Evolutionary conservation across 169 alveolate species (phyloP), one percentile per base, ranked within the genome.

Genomic region (Babesia bovis): DNA sequence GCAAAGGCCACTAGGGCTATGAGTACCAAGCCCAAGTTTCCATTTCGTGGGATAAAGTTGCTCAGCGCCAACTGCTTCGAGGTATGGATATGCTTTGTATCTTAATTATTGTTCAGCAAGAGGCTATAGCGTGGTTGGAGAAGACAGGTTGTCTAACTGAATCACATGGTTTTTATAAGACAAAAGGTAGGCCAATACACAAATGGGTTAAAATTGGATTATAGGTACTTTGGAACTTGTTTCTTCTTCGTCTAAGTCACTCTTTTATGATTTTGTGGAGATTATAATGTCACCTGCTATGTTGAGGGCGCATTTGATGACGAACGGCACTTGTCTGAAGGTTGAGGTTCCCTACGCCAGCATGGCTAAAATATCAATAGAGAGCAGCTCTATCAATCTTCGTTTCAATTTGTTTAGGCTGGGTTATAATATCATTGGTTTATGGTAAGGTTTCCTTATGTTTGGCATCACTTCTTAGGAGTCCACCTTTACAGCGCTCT

Each of bases 41-140:
- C 74, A 36, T 44, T 73, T 56, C 49, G 45, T 33, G 66, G 67
- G 13, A 60, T 73, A 7, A 42, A 38, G 32, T 12, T 44, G 19
- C 59, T 73, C 13, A 30, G 28, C 25, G 45, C 84, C 30, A 50
- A 73, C 12, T n/a, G 51, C 26, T 73, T 73, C 35, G 84, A 73
- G 67, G 84, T 73, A 26, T 0, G 32, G 4, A 15, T 3, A 12
- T 35, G 7, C n/a, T 3, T 4, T 30, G 6, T 17, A 13, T 19
- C 4, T 3, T 0, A 38, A 35, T 55, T 0, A 32, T 5, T 19
- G 10, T 23, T 15, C 15, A 53, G 82, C 25, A 23, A 35, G 60
- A 56, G 17, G 71, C 61, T n/a, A 32, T 56, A 15, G 5, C 51
- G 4, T 44, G 66, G 66, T 19, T 59, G 32, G 40, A 58, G 52